These are phyloP conservation scores for Daedalea quercina DNA, from an alignment of 768 basidiomycete species.

Conservation along the genomic window DNA sequence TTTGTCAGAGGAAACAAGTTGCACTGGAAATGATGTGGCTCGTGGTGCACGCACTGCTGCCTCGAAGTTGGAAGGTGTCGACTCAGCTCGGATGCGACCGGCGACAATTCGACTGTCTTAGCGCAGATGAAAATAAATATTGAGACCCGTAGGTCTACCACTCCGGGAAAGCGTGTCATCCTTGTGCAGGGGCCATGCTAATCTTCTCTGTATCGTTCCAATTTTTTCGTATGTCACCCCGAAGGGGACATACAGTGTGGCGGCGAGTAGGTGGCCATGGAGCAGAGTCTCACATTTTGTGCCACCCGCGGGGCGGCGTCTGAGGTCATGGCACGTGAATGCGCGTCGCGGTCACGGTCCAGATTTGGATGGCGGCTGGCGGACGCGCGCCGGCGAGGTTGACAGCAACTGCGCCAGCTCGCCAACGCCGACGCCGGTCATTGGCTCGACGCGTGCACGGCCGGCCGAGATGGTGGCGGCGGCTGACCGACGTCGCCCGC, in stretches of 20 bases:
- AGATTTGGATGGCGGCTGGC: background rate
- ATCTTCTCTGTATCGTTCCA: conserved; percentile 99
- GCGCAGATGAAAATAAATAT: conserved; percentile 24
- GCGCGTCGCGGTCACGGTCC: background rate
- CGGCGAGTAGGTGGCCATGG: too few species aligned
- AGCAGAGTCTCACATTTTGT: too few species aligned
- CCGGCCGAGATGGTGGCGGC: background rate
- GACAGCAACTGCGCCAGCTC: background rate
- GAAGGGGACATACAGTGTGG: too few species aligned
- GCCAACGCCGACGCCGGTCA: background rate
- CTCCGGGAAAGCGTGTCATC: conserved; percentile 99
- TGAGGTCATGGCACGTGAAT: too few species aligned
- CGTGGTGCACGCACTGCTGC: too few species aligned
- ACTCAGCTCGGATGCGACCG: too few species aligned
- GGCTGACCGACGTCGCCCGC: background rate
- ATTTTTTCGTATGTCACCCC: conserved; percentile 97
- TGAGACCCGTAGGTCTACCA: conserved; percentile 53
- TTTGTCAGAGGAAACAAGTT: too few species aligned
- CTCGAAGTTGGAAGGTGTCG: too few species aligned
- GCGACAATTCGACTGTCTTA: too few species aligned
- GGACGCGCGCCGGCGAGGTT: background rate
- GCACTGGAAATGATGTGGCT: too few species aligned
- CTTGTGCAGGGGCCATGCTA: conserved; percentile 99
- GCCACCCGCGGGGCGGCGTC: too few species aligned
- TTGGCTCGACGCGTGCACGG: background rate